Conservation (phyloP, 495 filamentous ascomycete genomes). For the Ramalina intermedia region DNA sequence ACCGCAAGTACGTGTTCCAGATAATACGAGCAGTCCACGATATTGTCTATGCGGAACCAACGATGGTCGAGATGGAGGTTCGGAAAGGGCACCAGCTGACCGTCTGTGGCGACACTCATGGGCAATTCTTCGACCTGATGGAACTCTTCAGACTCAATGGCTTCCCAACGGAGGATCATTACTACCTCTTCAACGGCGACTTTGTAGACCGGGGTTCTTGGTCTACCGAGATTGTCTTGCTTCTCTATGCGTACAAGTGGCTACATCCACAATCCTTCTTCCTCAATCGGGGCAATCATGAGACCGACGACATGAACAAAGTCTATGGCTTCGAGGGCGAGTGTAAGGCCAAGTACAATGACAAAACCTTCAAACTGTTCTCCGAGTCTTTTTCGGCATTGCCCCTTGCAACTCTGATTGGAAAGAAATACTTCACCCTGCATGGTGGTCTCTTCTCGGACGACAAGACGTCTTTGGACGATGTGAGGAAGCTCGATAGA, state of each 20-base stretch:
- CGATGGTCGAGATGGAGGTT: constrained; percentile 91
- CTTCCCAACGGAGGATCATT: constrained; percentile 64
- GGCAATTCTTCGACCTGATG: constrained; percentile 95
- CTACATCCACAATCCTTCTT: constrained; percentile 76
- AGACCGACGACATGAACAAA: constrained; percentile 99
- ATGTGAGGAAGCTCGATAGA: constrained; percentile 82
- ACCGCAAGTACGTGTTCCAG: constrained; percentile 93
- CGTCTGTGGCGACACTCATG: constrained; percentile 96
- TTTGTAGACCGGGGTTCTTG: constrained; percentile 96
- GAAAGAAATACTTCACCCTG: constrained; percentile 79
- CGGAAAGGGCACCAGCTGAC: constrained; percentile 64
- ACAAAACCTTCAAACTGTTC: constrained; percentile 91
- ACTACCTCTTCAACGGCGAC: constrained; percentile 97
- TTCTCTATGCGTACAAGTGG: constrained; percentile 96
- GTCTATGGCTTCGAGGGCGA: constrained; percentile 98
- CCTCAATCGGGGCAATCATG: constrained; percentile 96
- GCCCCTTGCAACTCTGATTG: constrained; percentile 83
- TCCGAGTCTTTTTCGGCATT: constrained; percentile 95
- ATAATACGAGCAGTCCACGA: constrained; percentile 83
- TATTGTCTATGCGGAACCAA: constrained; percentile 80
- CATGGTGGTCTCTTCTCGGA: constrained; percentile 97
- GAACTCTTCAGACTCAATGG: constrained; percentile 92
- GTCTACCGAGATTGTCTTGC: constrained; percentile 89
- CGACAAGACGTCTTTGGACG: constrained; percentile 81
- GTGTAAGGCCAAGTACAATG: constrained; percentile 94